Evolutionary conservation across 202 grass and related monocot species (phyloP).

Genomic region (Cymbopogon flexuosus): DNA sequence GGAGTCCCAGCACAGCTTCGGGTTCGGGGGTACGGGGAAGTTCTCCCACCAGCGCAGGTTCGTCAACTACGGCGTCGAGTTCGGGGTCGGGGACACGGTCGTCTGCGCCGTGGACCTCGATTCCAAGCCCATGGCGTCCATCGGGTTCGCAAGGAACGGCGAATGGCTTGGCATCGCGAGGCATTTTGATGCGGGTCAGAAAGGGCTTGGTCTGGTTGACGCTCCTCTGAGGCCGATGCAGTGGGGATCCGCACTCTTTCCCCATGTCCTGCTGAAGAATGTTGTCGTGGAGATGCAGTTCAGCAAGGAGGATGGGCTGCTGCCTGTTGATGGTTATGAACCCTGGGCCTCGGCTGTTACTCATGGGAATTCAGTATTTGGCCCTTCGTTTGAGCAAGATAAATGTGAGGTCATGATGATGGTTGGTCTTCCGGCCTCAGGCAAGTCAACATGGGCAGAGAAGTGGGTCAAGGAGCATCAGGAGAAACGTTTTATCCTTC

Average conservation of each 20-base stretch:
- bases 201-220: slow-evolving; percentile 42
- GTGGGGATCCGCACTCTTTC: slow-evolving; percentile 54
- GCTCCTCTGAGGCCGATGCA: slow-evolving; percentile 19
- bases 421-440: slow-evolving; percentile 64
- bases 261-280: slow-evolving; percentile 66
- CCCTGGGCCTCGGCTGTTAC: slow-evolving; percentile 38
- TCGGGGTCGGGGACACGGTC: slow-evolving; percentile 55
- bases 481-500: slow-evolving; percentile 50
- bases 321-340: slow-evolving; percentile 49
- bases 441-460: slow-evolving; percentile 65
- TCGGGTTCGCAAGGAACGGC: slow-evolving; percentile 58
- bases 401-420: slow-evolving; percentile 55
- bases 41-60: slow-evolving; percentile 47
- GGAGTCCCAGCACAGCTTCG: slow-evolving; percentile 50
- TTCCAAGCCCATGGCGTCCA: slow-evolving; percentile 40
- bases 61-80: slow-evolving; percentile 36
- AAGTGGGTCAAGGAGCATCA: slow-evolving; percentile 54
- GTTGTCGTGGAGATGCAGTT: slow-evolving; percentile 56
- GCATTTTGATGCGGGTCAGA: slow-evolving; percentile 39
- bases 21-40: slow-evolving; percentile 60
- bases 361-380: slow-evolving; percentile 35
- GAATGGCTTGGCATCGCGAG: slow-evolving; percentile 41
- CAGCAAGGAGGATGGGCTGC: slow-evolving; percentile 48
- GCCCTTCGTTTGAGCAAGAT: slow-evolving; percentile 39
- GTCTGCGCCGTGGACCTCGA: slow-evolving; percentile 61